These are phyloP conservation scores for Beverwykella pulmonaria DNA, from an alignment of 495 filamentous ascomycete species.

Conservation along the genomic window DNA sequence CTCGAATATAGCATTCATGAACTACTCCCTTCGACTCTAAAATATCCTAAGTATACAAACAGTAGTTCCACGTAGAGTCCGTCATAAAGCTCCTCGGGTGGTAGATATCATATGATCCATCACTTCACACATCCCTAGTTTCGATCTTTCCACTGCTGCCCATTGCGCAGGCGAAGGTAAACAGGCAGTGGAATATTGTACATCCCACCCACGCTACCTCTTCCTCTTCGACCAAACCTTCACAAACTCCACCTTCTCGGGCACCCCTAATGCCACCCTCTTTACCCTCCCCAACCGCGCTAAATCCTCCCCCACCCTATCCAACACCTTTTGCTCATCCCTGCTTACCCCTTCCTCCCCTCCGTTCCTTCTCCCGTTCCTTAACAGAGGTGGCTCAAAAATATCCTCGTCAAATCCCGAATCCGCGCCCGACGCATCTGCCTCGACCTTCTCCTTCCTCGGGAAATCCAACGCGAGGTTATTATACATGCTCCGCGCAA, in stretches of 20 bases:
- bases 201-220: slow-evolving; percentile 10
- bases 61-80: too few species aligned
- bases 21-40: too few species aligned
- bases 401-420: slow-evolving; percentile 53
- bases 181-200: neutral
- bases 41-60: too few species aligned
- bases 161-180: too few species aligned
- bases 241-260: slow-evolving; percentile 83
- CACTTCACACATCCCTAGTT: too few species aligned
- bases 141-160: too few species aligned
- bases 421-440: slow-evolving; percentile 20
- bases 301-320: slow-evolving; percentile 79
- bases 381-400: slow-evolving; percentile 50
- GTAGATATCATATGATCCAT: too few species aligned
- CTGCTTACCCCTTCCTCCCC: slow-evolving; percentile 45
- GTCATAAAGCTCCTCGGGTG: too few species aligned
- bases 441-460: slow-evolving; percentile 19
- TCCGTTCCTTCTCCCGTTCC: slow-evolving; percentile 9
- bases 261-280: slow-evolving; percentile 78
- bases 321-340: slow-evolving; percentile 57
- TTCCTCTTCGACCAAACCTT: slow-evolving; percentile 55
- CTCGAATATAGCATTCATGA: too few species aligned
- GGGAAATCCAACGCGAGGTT: slow-evolving; percentile 51
- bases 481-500: slow-evolving; percentile 70
- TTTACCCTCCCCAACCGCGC: slow-evolving; percentile 91